Evolutionary conservation across 2,329 filamentous ascomycete species (phyloP).

Genomic region (Septoria linicola): DNA sequence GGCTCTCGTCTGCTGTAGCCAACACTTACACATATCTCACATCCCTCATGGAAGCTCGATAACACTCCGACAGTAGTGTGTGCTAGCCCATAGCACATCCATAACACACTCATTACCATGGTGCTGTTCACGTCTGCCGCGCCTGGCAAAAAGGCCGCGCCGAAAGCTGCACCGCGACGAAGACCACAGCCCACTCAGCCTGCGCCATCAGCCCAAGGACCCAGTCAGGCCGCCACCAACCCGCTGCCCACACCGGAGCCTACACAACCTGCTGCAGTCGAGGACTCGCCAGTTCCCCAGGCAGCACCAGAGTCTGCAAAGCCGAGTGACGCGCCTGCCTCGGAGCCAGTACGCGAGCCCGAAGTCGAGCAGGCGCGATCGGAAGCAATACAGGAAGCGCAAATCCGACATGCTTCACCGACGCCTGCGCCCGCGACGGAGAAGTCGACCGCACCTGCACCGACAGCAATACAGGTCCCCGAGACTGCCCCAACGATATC

Average conservation of each 20-base stretch:
- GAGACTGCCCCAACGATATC: not conserved
- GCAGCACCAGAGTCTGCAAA: not conserved
- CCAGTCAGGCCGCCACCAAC: conserved; percentile 11
- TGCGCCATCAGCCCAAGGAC: conserved; percentile 21
- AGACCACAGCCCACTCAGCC: conserved; percentile 36
- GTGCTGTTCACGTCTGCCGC: conserved; percentile 55
- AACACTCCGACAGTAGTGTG: no score
- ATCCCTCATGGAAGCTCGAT: not conserved
- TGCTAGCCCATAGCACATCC: conserved; percentile 1
- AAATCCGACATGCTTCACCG: not conserved
- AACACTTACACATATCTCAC: no score
- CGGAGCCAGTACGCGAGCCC: conserved; percentile 20
- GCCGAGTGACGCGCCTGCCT: conserved; percentile 17
- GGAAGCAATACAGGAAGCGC: not conserved
- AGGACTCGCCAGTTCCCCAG: conserved; percentile 1
- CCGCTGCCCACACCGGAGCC: conserved; percentile 18
- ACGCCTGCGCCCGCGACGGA: not conserved
- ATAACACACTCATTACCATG: conserved; percentile 33
- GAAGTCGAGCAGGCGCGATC: conserved; percentile 11
- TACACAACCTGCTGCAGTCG: conserved; percentile 16
- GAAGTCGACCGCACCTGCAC: not conserved
- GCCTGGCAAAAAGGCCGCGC: conserved; percentile 50
- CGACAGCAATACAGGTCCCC: not conserved
- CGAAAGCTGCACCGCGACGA: conserved; percentile 48
- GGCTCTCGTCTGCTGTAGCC: no score